Evolutionary conservation across 805 yeast species (phyloP).

Genomic region (Myxozyma neotropica): DNA sequence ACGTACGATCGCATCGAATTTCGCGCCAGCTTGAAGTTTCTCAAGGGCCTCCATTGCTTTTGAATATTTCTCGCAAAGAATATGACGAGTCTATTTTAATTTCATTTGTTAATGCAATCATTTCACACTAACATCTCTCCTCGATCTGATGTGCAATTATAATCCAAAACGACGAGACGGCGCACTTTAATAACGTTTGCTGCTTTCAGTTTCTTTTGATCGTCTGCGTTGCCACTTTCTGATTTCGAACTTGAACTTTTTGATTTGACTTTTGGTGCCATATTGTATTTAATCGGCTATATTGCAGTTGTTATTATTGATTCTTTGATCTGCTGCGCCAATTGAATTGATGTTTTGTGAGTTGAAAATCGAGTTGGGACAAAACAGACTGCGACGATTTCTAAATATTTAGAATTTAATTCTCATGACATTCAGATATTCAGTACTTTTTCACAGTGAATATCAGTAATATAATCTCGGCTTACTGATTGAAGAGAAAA

Average conservation of each 20-base stretch:
- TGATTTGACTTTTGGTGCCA: conserved; percentile 9
- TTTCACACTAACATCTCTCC: too few species aligned
- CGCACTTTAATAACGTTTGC: conserved; percentile 30
- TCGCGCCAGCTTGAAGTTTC: conserved; percentile 26
- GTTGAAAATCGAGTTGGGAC: too few species aligned
- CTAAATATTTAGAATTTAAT: too few species aligned
- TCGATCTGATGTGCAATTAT: too few species aligned
- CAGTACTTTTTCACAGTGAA: too few species aligned
- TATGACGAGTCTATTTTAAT: conserved; percentile 27
- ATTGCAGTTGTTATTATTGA: too few species aligned
- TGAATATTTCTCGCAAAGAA: conserved; percentile 32
- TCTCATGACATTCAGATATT: too few species aligned
- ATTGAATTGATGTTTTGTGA: too few species aligned
- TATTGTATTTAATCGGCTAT: background rate
- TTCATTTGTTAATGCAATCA: background rate
- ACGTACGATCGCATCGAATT: conserved; percentile 31
- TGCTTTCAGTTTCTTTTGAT: conserved; percentile 23
- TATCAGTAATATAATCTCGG: too few species aligned
- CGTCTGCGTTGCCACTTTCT: background rate
- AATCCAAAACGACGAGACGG: background rate
- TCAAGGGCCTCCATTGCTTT: conserved; percentile 32
- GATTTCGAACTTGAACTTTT: background rate
- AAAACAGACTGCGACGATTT: too few species aligned
- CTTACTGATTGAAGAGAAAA: too few species aligned
- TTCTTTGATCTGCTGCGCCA: too few species aligned